Base-by-base conservation (phyloP, 2,329 filamentous ascomycete genomes). In the Bimuria novae-zelandiae region DNA sequence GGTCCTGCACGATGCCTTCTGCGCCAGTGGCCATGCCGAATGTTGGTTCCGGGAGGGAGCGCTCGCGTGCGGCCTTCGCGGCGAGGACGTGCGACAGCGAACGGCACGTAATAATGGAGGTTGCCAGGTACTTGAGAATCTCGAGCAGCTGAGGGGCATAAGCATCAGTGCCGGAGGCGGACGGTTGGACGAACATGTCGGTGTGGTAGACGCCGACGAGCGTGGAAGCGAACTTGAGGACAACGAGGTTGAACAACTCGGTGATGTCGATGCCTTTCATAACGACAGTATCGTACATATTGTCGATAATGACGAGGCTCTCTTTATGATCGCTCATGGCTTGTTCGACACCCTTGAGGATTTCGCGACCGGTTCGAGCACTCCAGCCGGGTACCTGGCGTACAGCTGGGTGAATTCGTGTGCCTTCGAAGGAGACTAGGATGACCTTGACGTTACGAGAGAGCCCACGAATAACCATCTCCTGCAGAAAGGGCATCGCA, bases 101-200 rank as follows among this genome's bases (percentile, higher is more conserved):
- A 33, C 88, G 85, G 0, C 89, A 80, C 4, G 84, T 86, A 54
- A 97, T 81, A 48, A 97, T 83, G 3, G 91, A 88, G 3, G 94
- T 99, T n/a, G 92, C 90, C 52, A 97, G 85, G 74, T 95, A 95
- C 40, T 82, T 84, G 19, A 97, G 80, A 0, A 92, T 77, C 1
- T 86, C 86, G 11, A 95, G 79, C 0, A 91, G 85, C 23, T 64
- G 63, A 17, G 57, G 76, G 7, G 53, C 56, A 22, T 74, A 76
- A n/a, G 55, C 77, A 86, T 65, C 74, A 7, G 71, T 68, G 30
- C 52, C 74, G n/a, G 55, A 49, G 5, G 70, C 73, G 14, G 55
- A 47, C 4, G 69, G 73, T 14, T 49, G 77, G 63, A 85, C 73
- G 1, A 90, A 88, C 3, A 93, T 82, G 74, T 97, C 93, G 47